Conservation (phyloP, 345 rosid species). For the Linum tenue region DNA sequence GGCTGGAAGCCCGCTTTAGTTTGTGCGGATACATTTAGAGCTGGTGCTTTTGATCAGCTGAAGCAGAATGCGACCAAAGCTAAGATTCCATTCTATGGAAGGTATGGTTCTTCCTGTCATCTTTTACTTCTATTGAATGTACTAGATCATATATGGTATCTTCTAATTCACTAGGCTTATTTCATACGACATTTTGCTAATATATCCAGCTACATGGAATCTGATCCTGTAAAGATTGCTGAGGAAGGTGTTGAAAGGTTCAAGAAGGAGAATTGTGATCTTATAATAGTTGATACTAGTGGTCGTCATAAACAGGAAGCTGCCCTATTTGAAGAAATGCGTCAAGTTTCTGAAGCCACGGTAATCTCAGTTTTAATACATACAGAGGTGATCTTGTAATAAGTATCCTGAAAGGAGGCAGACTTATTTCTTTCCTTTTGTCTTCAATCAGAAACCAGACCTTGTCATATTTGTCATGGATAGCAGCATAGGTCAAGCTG, state of each 20-base stretch:
- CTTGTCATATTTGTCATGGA: slow-evolving; percentile 91
- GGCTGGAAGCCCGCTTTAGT: slow-evolving; percentile 83
- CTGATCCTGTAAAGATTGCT: slow-evolving; percentile 91
- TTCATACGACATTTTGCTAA: slow-evolving; percentile 3
- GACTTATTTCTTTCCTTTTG: slow-evolving; percentile 1
- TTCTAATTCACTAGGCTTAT: not conserved
- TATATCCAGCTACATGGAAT: slow-evolving; percentile 67
- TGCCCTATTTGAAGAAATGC: slow-evolving; percentile 96
- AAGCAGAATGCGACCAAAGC: slow-evolving; percentile 89
- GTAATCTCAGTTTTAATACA: slow-evolving; percentile 23
- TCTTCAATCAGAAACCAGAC: slow-evolving; percentile 69
- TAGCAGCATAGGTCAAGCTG: slow-evolving; percentile 96
- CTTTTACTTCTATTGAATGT: not conserved
- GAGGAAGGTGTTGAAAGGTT: slow-evolving; percentile 87
- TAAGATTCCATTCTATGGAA: slow-evolving; percentile 80
- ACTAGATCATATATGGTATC: not conserved
- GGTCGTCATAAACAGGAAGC: slow-evolving; percentile 98
- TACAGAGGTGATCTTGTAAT: not conserved
- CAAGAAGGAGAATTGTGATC: slow-evolving; percentile 86
- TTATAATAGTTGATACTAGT: slow-evolving; percentile 87
- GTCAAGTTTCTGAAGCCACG: slow-evolving; percentile 94
- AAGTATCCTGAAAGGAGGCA: not conserved
- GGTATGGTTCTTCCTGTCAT: slow-evolving; percentile 22
- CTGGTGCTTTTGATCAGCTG: slow-evolving; percentile 85
- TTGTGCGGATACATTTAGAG: slow-evolving; percentile 90